Percentiles rank a stretch among this genome's conserved stretches.
Evolutionary conservation across 2,329 filamentous ascomycete species (phyloP).

Genomic region (Talaromyces sp.): DNA sequence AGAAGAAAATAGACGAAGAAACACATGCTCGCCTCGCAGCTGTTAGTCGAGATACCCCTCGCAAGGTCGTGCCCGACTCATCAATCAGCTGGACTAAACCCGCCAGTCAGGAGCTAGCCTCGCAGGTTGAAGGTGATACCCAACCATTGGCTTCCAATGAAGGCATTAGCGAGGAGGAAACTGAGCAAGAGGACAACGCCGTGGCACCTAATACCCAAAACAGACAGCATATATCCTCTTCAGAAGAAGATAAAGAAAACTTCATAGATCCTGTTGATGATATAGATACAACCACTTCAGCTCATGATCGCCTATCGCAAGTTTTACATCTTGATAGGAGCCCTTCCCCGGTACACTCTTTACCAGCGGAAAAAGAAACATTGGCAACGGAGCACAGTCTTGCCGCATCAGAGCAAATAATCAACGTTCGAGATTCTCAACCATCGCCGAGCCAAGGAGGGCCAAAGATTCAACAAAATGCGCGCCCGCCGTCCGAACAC

Average conservation of each 20-base stretch:
- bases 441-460: constrained; percentile 21
- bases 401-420: constrained; percentile 24
- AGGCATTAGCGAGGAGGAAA: constrained; percentile 40
- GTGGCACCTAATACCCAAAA: constrained; percentile 23
- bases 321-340: constrained; percentile 26
- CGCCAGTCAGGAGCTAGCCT: constrained; percentile 2
- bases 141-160: constrained; percentile 19
- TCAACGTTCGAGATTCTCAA: constrained; percentile 35
- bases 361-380: constrained; percentile 4
- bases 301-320: constrained; percentile 37
- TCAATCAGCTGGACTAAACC: constrained; percentile 1
- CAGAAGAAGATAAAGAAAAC: constrained; percentile 47
- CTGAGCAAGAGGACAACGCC: constrained; percentile 42
- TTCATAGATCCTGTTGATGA: constrained; percentile 25
- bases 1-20: constrained; percentile 30
- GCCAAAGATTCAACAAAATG: constrained; percentile 3
- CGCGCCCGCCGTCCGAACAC: constrained; percentile 2
- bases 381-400: constrained; percentile 1
- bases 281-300: constrained; percentile 26
- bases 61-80: background rate
- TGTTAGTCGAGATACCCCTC: background rate
- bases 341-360: constrained; percentile 10
- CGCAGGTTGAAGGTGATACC: constrained; percentile 14
- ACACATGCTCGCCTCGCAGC: constrained; percentile 28
- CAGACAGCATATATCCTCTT: constrained; percentile 25